Percentiles rank a stretch among this genome's conserved stretches.
phyloP scores from a whole-genome alignment of 257 asterid species.

The Leptodermis oblonga region DNA sequence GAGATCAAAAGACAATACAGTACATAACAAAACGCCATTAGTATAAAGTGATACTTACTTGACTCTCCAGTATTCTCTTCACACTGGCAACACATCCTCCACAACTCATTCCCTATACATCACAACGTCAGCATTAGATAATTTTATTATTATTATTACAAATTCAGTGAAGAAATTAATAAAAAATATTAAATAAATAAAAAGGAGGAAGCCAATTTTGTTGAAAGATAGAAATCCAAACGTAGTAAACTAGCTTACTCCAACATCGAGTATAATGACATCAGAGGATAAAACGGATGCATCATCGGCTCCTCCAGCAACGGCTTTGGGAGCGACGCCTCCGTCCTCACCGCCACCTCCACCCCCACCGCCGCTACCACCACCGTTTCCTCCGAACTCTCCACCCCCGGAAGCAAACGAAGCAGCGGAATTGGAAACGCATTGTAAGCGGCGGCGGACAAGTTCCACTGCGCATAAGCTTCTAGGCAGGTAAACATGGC shows the following conservation, averaged over 20 bases:
- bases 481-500: constrained; percentile 25
- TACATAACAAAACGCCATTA: not conserved
- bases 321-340: constrained; percentile 45
- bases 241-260: constrained; percentile 38
- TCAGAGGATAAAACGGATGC: constrained; percentile 58
- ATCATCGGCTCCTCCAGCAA: constrained; percentile 49
- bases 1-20: not conserved
- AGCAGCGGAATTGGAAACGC: constrained; percentile 49
- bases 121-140: not conserved
- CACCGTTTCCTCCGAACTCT: constrained; percentile 52
- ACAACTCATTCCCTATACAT: constrained; percentile 47
- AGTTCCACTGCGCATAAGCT: constrained; percentile 23
- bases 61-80: constrained; percentile 53
- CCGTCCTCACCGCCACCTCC: constrained; percentile 52
- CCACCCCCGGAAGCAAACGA: constrained; percentile 75
- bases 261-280: constrained; percentile 87
- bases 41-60: constrained; percentile 25
- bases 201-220: not conserved
- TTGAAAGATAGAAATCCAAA: not conserved
- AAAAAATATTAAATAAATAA: not conserved
- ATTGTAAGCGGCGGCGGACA: constrained; percentile 29
- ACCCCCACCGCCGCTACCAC: constrained; percentile 38
- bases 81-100: constrained; percentile 56
- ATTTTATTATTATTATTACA: not conserved
- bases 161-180: not conserved